Evolutionary conservation across 768 basidiomycete species (phyloP).

Genomic region (Suillus subaureus): DNA sequence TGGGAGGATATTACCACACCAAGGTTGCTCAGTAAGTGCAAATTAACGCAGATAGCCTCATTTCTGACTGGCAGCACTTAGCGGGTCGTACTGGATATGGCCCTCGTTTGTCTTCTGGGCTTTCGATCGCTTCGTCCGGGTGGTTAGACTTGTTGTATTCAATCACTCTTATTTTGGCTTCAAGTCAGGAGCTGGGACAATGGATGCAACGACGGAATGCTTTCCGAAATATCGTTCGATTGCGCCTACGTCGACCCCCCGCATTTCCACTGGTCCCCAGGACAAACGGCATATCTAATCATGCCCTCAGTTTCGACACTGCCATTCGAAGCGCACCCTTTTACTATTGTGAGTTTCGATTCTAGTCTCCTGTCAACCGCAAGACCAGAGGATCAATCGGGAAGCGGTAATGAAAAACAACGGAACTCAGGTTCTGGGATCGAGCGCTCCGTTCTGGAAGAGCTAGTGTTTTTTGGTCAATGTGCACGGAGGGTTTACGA

Average conservation of each 20-base stretch:
- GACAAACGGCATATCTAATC: constrained; percentile 51
- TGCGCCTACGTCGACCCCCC: constrained; percentile 43
- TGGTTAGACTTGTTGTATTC: constrained; percentile 42
- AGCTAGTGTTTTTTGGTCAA: constrained; percentile 56
- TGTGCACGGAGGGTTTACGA: constrained; percentile 57
- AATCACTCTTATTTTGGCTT: constrained; percentile 41
- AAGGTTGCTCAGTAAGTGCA: constrained; percentile 33
- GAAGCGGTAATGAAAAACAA: constrained; percentile 15
- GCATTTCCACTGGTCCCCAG: constrained; percentile 49
- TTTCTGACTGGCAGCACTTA: constrained; percentile 14
- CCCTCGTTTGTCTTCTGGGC: constrained; percentile 57
- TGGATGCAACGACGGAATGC: constrained; percentile 42
- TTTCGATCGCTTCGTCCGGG: constrained; percentile 50
- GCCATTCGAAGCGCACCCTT: constrained; percentile 54
- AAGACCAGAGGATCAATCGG: not conserved
- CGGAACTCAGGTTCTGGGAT: not conserved
- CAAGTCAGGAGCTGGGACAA: constrained; percentile 18
- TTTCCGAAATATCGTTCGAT: constrained; percentile 45
- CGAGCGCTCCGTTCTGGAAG: constrained; percentile 23
- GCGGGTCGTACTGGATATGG: constrained; percentile 42
- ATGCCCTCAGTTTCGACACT: constrained; percentile 41
- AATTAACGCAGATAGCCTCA: constrained; percentile 17
- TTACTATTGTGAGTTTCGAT: constrained; percentile 49
- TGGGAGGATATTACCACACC: constrained; percentile 45
- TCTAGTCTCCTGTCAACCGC: not conserved